A percentile compares a stretch with the other conserved stretches of the same genome.
Conservation (phyloP, 2,329 filamentous ascomycete species). For the Phialemoniopsis sp. region DNA sequence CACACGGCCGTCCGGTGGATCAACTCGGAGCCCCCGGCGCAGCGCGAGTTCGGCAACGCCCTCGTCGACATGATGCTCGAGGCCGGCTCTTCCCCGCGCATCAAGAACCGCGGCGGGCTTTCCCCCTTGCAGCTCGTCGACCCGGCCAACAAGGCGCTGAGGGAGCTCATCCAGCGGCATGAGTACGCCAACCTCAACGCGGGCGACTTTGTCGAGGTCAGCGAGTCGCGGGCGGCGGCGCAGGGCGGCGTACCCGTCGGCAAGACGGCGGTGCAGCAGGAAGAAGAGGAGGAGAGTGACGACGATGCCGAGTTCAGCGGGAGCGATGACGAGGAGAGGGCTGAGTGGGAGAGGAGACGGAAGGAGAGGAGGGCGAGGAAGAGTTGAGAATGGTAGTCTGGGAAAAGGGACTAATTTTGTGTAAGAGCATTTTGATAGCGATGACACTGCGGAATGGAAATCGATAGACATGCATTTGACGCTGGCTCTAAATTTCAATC, state of each 20-base stretch:
- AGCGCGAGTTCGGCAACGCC: slow-evolving; percentile 60
- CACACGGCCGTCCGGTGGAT: slow-evolving; percentile 76
- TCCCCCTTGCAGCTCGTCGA: slow-evolving; percentile 71
- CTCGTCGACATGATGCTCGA: slow-evolving; percentile 80
- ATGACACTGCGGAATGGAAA: no score
- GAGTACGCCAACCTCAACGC: slow-evolving; percentile 60
- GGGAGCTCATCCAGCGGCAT: slow-evolving; percentile 62
- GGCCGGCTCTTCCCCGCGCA: slow-evolving; percentile 59
- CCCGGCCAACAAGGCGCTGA: slow-evolving; percentile 60
- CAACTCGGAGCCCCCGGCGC: slow-evolving; percentile 61
- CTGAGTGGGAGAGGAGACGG: slow-evolving; percentile 53
- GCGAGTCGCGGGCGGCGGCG: slow-evolving; percentile 15
- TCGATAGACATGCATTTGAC: no score
- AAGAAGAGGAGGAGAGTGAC: slow-evolving; percentile 34
- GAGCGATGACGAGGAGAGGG: slow-evolving; percentile 61
- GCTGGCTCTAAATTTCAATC: no score
- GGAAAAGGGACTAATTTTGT: no score
- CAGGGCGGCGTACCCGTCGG: slow-evolving; percentile 7
- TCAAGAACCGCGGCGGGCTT: slow-evolving; percentile 68
- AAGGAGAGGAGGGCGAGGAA: slow-evolving; percentile 33
- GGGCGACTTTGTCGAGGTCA: slow-evolving; percentile 49
- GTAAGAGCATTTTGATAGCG: no score
- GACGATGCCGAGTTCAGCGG: slow-evolving; percentile 60
- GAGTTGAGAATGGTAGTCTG: slow-evolving; percentile 7
- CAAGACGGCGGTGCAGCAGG: slow-evolving; percentile 15